Conservation (phyloP, 495 filamentous ascomycete species). For the Tuber umbilicatum region DNA sequence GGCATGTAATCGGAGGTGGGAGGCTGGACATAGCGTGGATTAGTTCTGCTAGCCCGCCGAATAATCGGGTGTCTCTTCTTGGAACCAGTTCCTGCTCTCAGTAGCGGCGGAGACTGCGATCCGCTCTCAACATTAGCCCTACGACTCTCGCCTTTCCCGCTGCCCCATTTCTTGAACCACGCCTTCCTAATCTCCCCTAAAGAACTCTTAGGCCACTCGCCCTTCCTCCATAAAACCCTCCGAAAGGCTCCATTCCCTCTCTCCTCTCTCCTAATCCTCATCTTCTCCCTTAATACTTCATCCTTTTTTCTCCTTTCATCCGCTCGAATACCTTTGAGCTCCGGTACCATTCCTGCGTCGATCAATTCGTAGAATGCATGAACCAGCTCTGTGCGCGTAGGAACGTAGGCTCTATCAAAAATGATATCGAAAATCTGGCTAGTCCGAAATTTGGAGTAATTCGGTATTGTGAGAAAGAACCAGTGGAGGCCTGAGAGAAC, state of each 20-base stretch:
- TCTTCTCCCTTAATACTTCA: neutral
- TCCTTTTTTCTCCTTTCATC: neutral
- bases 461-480: neutral
- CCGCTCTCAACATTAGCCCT: neutral
- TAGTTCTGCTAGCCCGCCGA: neutral
- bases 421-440: neutral
- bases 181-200: neutral
- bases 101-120: neutral
- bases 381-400: neutral
- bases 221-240: neutral
- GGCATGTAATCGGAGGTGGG: neutral
- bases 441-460: neutral
- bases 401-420: neutral
- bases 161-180: neutral
- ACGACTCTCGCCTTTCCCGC: neutral
- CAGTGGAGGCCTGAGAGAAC: neutral
- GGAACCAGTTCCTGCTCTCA: neutral
- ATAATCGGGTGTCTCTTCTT: neutral
- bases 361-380: constrained; percentile 21
- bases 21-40: neutral
- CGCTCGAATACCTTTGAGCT: constrained; percentile 15
- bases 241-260: neutral
- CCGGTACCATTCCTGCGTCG: constrained; percentile 15
- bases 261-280: neutral
- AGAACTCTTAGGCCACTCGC: neutral